Percentiles rank a stretch among this genome's conserved stretches.
These are phyloP conservation scores for Ascoidea asiatica DNA, from an alignment of 805 yeast genomes.

Conservation along the genomic window DNA sequence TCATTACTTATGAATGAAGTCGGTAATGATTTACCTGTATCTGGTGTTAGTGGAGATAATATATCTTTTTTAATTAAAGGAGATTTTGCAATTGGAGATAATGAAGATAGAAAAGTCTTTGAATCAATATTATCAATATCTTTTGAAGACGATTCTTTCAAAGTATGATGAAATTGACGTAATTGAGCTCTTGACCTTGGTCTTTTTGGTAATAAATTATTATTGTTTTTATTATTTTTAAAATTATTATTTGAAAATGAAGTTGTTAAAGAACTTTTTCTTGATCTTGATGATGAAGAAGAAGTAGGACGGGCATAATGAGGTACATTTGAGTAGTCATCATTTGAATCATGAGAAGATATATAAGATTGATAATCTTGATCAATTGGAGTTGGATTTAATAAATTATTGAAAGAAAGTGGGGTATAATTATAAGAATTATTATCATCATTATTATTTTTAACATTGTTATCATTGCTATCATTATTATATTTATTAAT, in stretches of 20 bases:
- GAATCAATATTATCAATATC: neutral
- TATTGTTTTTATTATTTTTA: no score
- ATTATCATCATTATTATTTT: neutral
- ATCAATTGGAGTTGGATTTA: slow-evolving; percentile 1
- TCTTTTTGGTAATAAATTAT: neutral
- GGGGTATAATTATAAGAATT: neutral
- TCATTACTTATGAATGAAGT: neutral
- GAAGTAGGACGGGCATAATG: slow-evolving; percentile 3
- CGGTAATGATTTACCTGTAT: neutral
- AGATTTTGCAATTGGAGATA: no score
- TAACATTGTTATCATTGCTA: neutral
- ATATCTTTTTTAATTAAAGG: neutral
- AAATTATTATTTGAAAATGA: no score
- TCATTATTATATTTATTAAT: neutral
- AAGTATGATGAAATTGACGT: neutral
- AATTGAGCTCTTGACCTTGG: slow-evolving; percentile 1
- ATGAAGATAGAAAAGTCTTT: no score
- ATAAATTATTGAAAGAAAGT: slow-evolving; percentile 3
- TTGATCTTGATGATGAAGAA: neutral
- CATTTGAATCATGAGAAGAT: neutral
- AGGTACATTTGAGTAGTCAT: neutral
- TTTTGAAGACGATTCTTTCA: neutral
- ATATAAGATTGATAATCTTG: neutral
- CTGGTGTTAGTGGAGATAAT: neutral
- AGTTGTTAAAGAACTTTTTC: slow-evolving; percentile 3